phyloP scores from a whole-genome alignment of 2,329 filamentous ascomycete genomes.

The Fusarium aywerte region DNA sequence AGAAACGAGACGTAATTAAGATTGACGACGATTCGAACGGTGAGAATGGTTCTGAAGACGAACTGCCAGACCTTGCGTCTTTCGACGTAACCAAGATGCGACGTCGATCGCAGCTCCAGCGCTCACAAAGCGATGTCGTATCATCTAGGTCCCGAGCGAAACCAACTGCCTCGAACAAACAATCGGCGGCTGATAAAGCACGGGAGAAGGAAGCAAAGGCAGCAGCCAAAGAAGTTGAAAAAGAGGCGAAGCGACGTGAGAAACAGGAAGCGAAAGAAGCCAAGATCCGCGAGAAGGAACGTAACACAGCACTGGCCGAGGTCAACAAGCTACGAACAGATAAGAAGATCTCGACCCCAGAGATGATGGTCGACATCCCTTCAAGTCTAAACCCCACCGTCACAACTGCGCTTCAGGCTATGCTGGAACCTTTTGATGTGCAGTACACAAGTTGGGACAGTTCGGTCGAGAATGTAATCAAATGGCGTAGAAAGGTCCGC shows the following conservation, averaged over 20 bases:
- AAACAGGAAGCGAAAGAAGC: conserved; percentile 70
- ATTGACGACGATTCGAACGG: conserved; percentile 53
- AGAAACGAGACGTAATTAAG: conserved; percentile 47
- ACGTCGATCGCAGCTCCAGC: conserved; percentile 42
- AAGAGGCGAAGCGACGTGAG: conserved; percentile 65
- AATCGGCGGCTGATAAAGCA: conserved; percentile 52
- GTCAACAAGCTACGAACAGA: conserved; percentile 79
- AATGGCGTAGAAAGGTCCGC: conserved; percentile 76
- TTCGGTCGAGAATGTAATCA: conserved; percentile 64
- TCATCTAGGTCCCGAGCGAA: conserved; percentile 36
- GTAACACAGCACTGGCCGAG: conserved; percentile 73
- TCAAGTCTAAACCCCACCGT: conserved; percentile 61
- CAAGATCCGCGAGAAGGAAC: conserved; percentile 71
- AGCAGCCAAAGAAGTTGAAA: conserved; percentile 63
- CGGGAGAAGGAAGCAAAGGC: conserved; percentile 58
- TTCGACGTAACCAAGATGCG: conserved; percentile 52
- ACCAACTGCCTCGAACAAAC: conserved; percentile 44
- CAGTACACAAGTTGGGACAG: conserved; percentile 59
- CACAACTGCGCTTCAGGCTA: conserved; percentile 58
- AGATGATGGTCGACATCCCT: conserved; percentile 82
- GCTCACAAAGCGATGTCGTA: conserved; percentile 49
- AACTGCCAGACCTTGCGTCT: conserved; percentile 60
- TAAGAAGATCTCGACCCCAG: conserved; percentile 76
- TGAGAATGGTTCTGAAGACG: conserved; percentile 54
- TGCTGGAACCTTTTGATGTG: conserved; percentile 64